These are phyloP conservation scores for Medicago ruthenica DNA, from an alignment of 306 rosid species.

Conservation along the genomic window DNA sequence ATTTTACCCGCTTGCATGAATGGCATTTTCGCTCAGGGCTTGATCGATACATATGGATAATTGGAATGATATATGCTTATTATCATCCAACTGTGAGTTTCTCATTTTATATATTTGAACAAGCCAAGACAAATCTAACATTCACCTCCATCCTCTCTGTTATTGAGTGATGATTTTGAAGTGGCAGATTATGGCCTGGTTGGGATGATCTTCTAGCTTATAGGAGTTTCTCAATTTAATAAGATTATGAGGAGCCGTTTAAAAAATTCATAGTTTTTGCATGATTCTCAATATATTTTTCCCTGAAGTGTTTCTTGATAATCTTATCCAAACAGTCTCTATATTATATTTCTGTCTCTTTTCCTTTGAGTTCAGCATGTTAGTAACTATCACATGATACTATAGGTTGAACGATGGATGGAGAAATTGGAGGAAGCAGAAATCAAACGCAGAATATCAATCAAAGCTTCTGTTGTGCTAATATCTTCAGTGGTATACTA, in stretches of 20 bases:
- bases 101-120: slow-evolving; percentile 33
- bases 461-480: slow-evolving; percentile 71
- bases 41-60: slow-evolving; percentile 97
- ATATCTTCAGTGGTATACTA: slow-evolving; percentile 62
- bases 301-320: not conserved
- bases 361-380: slow-evolving; percentile 32
- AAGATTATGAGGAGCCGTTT: not conserved
- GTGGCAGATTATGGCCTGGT: not conserved
- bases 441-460: slow-evolving; percentile 72
- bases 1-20: slow-evolving; percentile 73
- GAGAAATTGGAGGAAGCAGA: slow-evolving; percentile 94
- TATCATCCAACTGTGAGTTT: slow-evolving; percentile 90
- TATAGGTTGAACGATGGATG: slow-evolving; percentile 92
- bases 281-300: not conserved
- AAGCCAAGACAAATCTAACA: slow-evolving; percentile 19
- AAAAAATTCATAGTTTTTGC: not conserved
- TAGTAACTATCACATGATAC: slow-evolving; percentile 39
- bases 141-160: slow-evolving; percentile 10
- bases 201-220: slow-evolving; percentile 1
- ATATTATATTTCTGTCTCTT: not conserved
- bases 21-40: slow-evolving; percentile 98
- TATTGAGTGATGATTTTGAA: slow-evolving; percentile 36
- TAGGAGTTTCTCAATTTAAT: not conserved
- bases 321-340: slow-evolving; percentile 4
- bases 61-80: slow-evolving; percentile 97